phyloP scores from a whole-genome alignment of 352 stramenopile species.

The Phytophthora colocasiae region DNA sequence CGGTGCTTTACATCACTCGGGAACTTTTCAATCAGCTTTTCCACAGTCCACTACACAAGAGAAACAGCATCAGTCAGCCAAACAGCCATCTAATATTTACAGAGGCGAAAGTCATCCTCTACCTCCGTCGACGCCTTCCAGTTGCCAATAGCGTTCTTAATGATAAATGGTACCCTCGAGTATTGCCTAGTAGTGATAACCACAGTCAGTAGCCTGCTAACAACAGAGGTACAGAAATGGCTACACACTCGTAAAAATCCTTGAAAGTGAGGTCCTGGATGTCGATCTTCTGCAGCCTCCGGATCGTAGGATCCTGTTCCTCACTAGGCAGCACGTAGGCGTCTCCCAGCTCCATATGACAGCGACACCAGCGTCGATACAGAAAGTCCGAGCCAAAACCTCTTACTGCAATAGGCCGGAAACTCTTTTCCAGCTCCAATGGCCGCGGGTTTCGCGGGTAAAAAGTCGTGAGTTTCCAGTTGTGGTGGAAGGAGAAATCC shows the following conservation, averaged over 20 bases:
- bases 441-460: conserved; percentile 61
- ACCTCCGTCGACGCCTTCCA: conserved; percentile 82
- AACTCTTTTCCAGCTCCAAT: conserved; percentile 30
- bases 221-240: too few relatives aligned
- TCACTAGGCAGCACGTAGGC: conserved; percentile 54
- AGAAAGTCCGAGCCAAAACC: conserved; percentile 83
- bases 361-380: conserved; percentile 86
- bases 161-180: conserved; percentile 74
- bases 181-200: conserved; percentile 56
- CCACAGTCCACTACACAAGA: conserved; percentile 68
- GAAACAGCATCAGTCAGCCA: conserved; percentile 7
- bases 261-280: conserved; percentile 65
- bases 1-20: conserved; percentile 52
- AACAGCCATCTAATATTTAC: background rate
- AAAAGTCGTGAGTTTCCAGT: conserved; percentile 85
- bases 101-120: background rate
- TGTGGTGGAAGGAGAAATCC: conserved; percentile 68
- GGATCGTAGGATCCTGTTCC: conserved; percentile 52
- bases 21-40: conserved; percentile 66
- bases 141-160: conserved; percentile 66
- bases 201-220: conserved; percentile 8
- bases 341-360: conserved; percentile 75
- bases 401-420: conserved; percentile 28
- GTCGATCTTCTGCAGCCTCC: conserved; percentile 63
- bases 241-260: conserved; percentile 75